Conservation (phyloP, 2,329 filamentous ascomycete genomes). For the Penicillium sclerotigenum region DNA sequence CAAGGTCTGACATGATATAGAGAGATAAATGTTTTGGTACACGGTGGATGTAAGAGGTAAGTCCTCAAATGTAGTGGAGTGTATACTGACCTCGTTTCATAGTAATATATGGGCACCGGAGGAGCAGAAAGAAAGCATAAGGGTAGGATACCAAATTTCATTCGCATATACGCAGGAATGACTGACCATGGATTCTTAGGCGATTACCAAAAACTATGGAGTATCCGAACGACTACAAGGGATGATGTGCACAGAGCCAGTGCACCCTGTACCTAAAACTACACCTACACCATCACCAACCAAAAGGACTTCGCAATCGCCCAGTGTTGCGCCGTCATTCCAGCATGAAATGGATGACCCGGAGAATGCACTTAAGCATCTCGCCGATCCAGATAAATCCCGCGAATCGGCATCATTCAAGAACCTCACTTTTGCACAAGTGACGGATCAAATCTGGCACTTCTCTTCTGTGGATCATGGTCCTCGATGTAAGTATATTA, state of each 20-base stretch:
- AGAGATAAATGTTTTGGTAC: constrained; percentile 53
- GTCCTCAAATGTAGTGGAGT: neutral
- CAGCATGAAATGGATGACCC: constrained; percentile 27
- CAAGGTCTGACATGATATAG: constrained; percentile 22
- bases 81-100: constrained; percentile 5
- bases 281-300: constrained; percentile 11
- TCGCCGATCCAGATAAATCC: constrained; percentile 20
- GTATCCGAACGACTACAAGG: constrained; percentile 65
- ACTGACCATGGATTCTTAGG: constrained; percentile 19
- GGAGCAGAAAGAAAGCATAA: constrained; percentile 55
- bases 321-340: constrained; percentile 5
- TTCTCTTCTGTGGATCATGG: constrained; percentile 72
- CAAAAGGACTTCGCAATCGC: constrained; percentile 9
- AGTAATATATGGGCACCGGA: constrained; percentile 70
- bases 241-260: constrained; percentile 60
- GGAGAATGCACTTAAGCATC: constrained; percentile 31
- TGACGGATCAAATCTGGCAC: constrained; percentile 70
- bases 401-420: constrained; percentile 27
- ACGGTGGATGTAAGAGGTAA: constrained; percentile 63
- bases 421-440: constrained; percentile 52
- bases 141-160: constrained; percentile 26
- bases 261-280: constrained; percentile 27
- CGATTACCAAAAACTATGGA: constrained; percentile 60
- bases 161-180: neutral
- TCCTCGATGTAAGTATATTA: constrained; percentile 51